These are phyloP conservation scores for Ustulina deusta DNA, from an alignment of 2,329 filamentous ascomycete species.

Conservation along the genomic window DNA sequence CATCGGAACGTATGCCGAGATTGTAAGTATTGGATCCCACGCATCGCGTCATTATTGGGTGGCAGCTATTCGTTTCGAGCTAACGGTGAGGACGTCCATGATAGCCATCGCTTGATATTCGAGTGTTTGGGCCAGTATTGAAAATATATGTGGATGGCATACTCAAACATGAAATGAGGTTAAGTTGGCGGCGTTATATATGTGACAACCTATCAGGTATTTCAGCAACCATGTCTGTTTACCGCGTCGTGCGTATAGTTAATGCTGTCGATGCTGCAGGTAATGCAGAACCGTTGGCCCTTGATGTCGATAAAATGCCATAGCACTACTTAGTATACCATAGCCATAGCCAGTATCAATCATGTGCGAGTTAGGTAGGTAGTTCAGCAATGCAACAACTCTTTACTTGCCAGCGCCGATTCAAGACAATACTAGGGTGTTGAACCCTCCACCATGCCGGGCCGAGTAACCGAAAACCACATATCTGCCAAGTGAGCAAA, in stretches of 20 bases:
- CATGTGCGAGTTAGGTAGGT: not conserved
- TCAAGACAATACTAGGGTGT: not conserved
- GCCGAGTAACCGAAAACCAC: conserved; percentile 16
- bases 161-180: conserved; percentile 2
- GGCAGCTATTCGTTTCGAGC: conserved; percentile 7
- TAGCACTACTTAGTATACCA: not conserved
- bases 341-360: not conserved
- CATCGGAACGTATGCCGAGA: conserved; percentile 1
- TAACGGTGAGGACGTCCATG: not conserved
- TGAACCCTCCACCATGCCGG: conserved; percentile 2
- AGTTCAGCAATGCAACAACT: not conserved
- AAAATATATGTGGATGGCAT: not conserved
- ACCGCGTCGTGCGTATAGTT: not conserved
- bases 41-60: not conserved
- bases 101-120: not conserved
- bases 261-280: not conserved
- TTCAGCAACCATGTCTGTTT: not conserved
- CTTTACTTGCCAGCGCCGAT: not conserved
- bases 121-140: not conserved
- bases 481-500: not conserved
- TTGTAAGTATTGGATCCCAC: not conserved
- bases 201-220: not conserved
- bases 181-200: not conserved
- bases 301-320: conserved; percentile 8
- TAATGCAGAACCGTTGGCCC: not conserved